Evolutionary conservation across 2,329 filamentous ascomycete genomes (phyloP).

Genomic region (Nigrospora sphaerica): DNA sequence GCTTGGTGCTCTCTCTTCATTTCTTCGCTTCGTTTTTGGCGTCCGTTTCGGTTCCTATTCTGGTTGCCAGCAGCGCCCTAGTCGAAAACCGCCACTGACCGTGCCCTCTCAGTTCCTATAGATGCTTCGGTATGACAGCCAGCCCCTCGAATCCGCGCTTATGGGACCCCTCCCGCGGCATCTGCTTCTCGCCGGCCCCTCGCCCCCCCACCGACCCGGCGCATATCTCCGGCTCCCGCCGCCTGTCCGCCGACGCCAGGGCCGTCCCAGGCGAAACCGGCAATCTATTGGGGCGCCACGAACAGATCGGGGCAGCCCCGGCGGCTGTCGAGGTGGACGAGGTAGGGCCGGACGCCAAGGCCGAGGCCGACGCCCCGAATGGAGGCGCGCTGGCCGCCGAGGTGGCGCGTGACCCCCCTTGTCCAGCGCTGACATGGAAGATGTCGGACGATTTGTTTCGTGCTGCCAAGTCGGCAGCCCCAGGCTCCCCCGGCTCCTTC

Average conservation of each 20-base stretch:
- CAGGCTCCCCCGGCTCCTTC: constrained; percentile 43
- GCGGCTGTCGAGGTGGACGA: neutral
- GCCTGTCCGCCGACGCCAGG: too few species aligned
- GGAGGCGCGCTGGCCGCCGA: neutral
- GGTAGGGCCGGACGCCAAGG: neutral
- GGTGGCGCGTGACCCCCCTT: constrained; percentile 12
- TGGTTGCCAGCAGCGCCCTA: too few species aligned
- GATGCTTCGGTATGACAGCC: constrained; percentile 14
- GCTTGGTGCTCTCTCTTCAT: too few species aligned
- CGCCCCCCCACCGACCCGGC: constrained; percentile 7
- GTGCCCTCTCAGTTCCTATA: neutral
- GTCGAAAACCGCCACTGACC: too few species aligned
- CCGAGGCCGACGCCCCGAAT: neutral
- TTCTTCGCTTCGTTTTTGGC: too few species aligned
- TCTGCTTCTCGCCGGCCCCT: constrained; percentile 18
- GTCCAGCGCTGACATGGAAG: constrained; percentile 28
- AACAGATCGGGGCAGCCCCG: neutral
- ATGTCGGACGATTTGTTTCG: constrained; percentile 38
- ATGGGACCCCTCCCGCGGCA: constrained; percentile 26
- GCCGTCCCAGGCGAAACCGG: neutral
- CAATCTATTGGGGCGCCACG: neutral
- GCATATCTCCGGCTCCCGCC: neutral
- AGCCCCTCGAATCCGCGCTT: constrained; percentile 17
- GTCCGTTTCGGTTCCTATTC: too few species aligned
- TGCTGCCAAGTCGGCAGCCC: constrained; percentile 37